These are phyloP conservation scores for Capronia americana DNA, from an alignment of 2,329 filamentous ascomycete genomes.

Conservation along the genomic window DNA sequence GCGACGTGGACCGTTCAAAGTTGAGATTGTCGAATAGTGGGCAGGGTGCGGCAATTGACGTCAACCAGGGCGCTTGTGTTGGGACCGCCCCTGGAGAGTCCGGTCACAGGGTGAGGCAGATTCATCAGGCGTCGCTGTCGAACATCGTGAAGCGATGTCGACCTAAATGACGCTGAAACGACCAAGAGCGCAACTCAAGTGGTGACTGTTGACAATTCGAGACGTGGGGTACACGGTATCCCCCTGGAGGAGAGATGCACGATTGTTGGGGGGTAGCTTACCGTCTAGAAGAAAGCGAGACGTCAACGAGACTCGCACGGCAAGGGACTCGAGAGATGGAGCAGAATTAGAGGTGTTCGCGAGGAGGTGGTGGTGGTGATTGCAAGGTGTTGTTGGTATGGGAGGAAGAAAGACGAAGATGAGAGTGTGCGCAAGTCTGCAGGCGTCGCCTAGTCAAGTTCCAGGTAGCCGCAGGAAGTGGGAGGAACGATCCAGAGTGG, in stretches of 20 bases:
- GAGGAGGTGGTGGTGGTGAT: conserved; percentile 25
- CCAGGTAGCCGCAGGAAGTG: conserved; percentile 21
- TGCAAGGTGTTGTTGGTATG: conserved; percentile 21
- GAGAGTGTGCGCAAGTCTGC: conserved; percentile 22
- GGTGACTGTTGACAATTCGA: conserved; percentile 21
- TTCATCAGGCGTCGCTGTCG: conserved; percentile 17
- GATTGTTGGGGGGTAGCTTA: conserved; percentile 31
- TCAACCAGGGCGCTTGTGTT: conserved; percentile 30
- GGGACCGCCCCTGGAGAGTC: conserved; percentile 6
- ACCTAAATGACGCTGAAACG: conserved; percentile 14
- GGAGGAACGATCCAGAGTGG: conserved; percentile 16
- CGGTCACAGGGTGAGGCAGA: conserved; percentile 1
- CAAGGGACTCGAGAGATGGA: conserved; percentile 24
- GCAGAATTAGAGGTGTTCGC: conserved; percentile 19
- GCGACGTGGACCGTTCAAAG: conserved; percentile 9
- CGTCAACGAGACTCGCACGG: conserved; percentile 20
- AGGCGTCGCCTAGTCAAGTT: conserved; percentile 19
- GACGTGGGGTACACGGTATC: conserved; percentile 34
- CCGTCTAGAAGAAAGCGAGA: conserved; percentile 25
- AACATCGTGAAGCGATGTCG: conserved; percentile 8
- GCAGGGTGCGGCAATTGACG: conserved; percentile 30
- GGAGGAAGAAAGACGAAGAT: conserved; percentile 20
- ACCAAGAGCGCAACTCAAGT: conserved; percentile 22
- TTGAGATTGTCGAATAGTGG: conserved; percentile 22
- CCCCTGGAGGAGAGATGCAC: conserved; percentile 24